phyloP scores from a whole-genome alignment of 805 yeast genomes.

The Schizosaccharomyces osmophilus region DNA sequence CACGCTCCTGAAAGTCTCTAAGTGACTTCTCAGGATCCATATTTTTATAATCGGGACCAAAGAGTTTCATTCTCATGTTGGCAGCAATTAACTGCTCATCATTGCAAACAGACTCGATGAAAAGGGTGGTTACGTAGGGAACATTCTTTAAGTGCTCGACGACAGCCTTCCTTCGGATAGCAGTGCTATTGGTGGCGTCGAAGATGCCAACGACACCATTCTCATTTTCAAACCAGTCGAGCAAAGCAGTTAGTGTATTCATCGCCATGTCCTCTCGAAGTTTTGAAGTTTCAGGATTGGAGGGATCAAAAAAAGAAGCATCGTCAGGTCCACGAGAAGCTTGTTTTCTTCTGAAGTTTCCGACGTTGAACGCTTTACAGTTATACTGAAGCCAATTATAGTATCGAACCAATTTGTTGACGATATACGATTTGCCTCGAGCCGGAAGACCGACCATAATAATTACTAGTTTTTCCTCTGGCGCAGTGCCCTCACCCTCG shows the following conservation, averaged over 20 bases:
- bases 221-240: constrained; percentile 57
- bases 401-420: constrained; percentile 72
- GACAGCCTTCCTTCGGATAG: constrained; percentile 41
- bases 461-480: constrained; percentile 64
- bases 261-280: constrained; percentile 87
- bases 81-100: constrained; percentile 56
- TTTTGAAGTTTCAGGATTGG: constrained; percentile 34
- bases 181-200: constrained; percentile 82
- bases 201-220: constrained; percentile 80
- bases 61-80: constrained; percentile 59
- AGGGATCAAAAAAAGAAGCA: constrained; percentile 72
- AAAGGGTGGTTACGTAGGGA: constrained; percentile 43
- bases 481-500: constrained; percentile 14
- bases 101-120: constrained; percentile 67
- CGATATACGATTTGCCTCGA: constrained; percentile 78
- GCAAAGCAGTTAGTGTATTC: constrained; percentile 65
- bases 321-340: constrained; percentile 23
- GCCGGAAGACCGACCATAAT: constrained; percentile 95
- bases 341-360: constrained; percentile 52
- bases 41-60: constrained; percentile 76
- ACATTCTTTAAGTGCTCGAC: constrained; percentile 16
- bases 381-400: constrained; percentile 86
- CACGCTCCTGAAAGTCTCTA: constrained; percentile 56
- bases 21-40: constrained; percentile 67
- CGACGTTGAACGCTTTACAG: constrained; percentile 79